Evolutionary conservation across 129 eudicot species (phyloP), one percentile per base, ranked within the genome.

Genomic region (Flaveria brownii): DNA sequence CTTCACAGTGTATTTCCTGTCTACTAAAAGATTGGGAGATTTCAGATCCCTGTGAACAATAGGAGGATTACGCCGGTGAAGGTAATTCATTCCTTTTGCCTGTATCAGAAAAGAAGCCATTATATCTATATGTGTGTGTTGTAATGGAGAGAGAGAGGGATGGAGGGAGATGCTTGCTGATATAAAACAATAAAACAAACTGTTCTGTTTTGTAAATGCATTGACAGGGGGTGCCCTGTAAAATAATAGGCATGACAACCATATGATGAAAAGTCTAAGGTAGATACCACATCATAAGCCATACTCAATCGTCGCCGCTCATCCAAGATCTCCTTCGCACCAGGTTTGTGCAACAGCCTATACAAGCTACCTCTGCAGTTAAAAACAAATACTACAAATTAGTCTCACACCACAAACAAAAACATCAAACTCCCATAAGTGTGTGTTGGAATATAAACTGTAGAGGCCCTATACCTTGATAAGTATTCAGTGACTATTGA

Each of bases 41-140:
- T 91, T 91, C 68, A 91, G 68, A 80, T 91, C 97, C 68, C 97
- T 87, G 70, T 91, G 97, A 80, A 91, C 97, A 73, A 91, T 81
- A 51, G 97, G 97, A 73, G 97, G 97, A 71, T 83, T 91, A 46
- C 86, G 92, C 76, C 88, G 83, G 75, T 91, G 97, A 61, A 91
- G 95, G 84, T 91, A 88, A 80, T 91, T 91, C 97, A 91, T 91
- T 70, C 97, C 97, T 83, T 88, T 89, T 70, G 95, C 97, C 97
- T 91, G 80, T 9, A 78, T 15, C 70, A 26, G 1, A 70, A 72
- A 64, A 62, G 10, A 68, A 64, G 52, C 50, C 28, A 60, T 68
- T 17, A 14, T 49, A 45, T 45, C 11, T 45, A 45, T 49, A 14
- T 49, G 5, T 12, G 16, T 11, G 14, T 12, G 20, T 72, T 36